phyloP scores from a whole-genome alignment of 306 rosid species.

The Bauhinia variegata region DNA sequence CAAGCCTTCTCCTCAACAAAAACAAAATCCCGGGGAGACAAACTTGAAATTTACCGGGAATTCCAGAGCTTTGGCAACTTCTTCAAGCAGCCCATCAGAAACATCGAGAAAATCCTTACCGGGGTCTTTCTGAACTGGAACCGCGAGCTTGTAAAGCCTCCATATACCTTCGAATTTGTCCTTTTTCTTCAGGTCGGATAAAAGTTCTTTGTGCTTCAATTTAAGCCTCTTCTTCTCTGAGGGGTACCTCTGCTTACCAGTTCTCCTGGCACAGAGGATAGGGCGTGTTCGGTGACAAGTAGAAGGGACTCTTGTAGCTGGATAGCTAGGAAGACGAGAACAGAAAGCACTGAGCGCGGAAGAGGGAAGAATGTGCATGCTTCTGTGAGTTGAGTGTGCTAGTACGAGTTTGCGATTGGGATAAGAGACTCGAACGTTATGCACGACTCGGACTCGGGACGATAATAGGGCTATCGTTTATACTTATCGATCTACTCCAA shows the following conservation, averaged over 20 bases:
- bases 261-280: slow-evolving; percentile 62
- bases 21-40: too few relatives aligned
- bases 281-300: slow-evolving; percentile 42
- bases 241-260: slow-evolving; percentile 84
- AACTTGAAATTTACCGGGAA: slow-evolving; percentile 61
- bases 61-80: slow-evolving; percentile 71
- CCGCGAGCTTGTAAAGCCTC: slow-evolving; percentile 81
- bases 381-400: background rate
- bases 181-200: slow-evolving; percentile 34
- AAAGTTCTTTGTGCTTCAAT: slow-evolving; percentile 56
- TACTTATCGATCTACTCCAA: too few relatives aligned
- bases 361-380: slow-evolving; percentile 61
- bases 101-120: slow-evolving; percentile 76
- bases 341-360: slow-evolving; percentile 42
- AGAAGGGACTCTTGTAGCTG: slow-evolving; percentile 13
- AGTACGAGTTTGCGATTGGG: slow-evolving; percentile 8
- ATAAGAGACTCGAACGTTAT: slow-evolving; percentile 22
- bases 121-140: slow-evolving; percentile 71
- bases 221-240: slow-evolving; percentile 88
- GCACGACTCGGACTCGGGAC: background rate
- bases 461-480: background rate
- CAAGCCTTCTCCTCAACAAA: background rate
- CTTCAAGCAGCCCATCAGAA: slow-evolving; percentile 69
- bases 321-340: slow-evolving; percentile 29
- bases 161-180: slow-evolving; percentile 74